These are phyloP conservation scores for Cladobotryum mycophilum DNA, from an alignment of 2,329 filamentous ascomycete genomes.

Conservation along the genomic window DNA sequence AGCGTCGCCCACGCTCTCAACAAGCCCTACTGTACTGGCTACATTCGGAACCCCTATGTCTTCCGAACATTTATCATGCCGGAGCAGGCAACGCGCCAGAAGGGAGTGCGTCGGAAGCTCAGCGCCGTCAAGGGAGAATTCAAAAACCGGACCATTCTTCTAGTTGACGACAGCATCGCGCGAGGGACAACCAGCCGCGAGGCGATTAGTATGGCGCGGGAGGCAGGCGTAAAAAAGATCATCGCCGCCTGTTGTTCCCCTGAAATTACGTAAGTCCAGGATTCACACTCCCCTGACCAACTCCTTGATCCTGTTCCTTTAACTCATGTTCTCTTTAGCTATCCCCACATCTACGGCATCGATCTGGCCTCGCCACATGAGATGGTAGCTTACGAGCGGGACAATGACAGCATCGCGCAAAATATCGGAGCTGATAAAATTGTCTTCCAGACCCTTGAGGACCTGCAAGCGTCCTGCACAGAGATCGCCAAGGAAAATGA, in stretches of 20 bases:
- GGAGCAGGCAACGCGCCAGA: constrained; percentile 71
- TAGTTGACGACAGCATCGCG: constrained; percentile 89
- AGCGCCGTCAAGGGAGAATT: constrained; percentile 85
- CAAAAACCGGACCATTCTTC: constrained; percentile 66
- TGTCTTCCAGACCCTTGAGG: constrained; percentile 55
- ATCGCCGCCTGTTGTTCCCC: no score
- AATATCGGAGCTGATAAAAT: constrained; percentile 39
- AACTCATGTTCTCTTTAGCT: neutral
- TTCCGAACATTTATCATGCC: constrained; percentile 74
- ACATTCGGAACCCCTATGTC: constrained; percentile 68
- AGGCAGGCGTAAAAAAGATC: no score
- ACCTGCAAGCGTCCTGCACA: constrained; percentile 70
- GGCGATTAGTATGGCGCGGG: neutral
- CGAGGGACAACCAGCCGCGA: constrained; percentile 39
- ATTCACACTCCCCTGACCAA: no score
- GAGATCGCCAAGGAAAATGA: constrained; percentile 57
- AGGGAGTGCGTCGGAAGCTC: constrained; percentile 83
- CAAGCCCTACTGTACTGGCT: constrained; percentile 26
- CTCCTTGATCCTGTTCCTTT: no score
- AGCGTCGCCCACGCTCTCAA: constrained; percentile 75
- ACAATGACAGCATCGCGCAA: neutral
- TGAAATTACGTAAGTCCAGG: no score
- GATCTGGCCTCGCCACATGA: neutral
- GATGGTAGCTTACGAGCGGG: neutral
- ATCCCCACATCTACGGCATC: neutral